phyloP scores from a whole-genome alignment of 169 alveolate species.

The Plasmodium vinckei region DNA sequence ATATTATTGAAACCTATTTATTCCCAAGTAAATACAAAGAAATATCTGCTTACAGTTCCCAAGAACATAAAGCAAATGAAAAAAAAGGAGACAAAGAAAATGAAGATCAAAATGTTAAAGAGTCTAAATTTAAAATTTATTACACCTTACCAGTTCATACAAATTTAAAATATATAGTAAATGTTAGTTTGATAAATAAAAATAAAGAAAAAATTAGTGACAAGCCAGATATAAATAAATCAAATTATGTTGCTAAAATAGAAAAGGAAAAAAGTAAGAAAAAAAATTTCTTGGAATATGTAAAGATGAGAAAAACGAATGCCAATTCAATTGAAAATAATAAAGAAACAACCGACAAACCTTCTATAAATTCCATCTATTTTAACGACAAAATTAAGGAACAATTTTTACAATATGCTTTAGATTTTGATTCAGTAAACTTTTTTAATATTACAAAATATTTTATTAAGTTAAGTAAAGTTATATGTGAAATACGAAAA shows the following conservation, averaged over 20 bases:
- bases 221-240: not conserved
- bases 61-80: not conserved
- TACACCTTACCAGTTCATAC: constrained; percentile 61
- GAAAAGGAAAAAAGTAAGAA: not conserved
- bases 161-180: constrained; percentile 55
- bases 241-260: not conserved
- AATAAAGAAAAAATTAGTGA: not conserved
- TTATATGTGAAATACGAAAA: constrained; percentile 61
- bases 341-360: not conserved
- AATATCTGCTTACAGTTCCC: constrained; percentile 41
- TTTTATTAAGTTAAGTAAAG: constrained; percentile 64
- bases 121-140: constrained; percentile 50
- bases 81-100: not conserved
- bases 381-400: constrained; percentile 19
- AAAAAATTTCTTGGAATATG: not conserved
- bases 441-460: constrained; percentile 57
- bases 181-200: constrained; percentile 21
- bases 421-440: constrained; percentile 25
- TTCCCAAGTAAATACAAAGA: constrained; percentile 37
- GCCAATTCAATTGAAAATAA: not conserved
- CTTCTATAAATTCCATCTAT: not conserved
- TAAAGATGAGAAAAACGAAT: too few relatives aligned
- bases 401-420: constrained; percentile 21
- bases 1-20: constrained; percentile 62
- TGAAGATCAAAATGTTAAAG: not conserved